Evolutionary conservation across 225 moss, liverwort and hornwort genomes (phyloP).

Genomic region (Antitrichia curtipendula): DNA sequence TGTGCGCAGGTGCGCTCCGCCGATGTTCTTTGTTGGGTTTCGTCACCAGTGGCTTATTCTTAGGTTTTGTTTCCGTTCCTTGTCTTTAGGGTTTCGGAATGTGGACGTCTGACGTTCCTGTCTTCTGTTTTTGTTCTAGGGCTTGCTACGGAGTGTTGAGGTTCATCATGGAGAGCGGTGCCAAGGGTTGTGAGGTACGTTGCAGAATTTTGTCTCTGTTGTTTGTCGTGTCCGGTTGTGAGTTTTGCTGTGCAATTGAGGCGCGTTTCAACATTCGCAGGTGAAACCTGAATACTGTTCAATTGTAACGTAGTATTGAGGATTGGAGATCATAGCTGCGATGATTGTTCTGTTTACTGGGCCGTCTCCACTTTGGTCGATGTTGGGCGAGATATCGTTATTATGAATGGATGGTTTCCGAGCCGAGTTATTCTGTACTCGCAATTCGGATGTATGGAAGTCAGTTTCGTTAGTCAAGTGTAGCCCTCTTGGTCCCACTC

Average conservation of each 20-base stretch:
- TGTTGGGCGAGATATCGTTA: too few species aligned
- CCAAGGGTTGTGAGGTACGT: slow-evolving; percentile 38
- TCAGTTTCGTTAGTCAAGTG: too few species aligned
- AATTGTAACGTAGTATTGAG: neutral
- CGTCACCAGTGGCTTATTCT: neutral
- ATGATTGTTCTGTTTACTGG: neutral
- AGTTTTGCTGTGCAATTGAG: too few species aligned
- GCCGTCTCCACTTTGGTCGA: too few species aligned
- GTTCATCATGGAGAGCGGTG: slow-evolving; percentile 43
- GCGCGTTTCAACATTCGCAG: too few species aligned
- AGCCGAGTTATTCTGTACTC: neutral
- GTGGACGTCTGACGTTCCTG: neutral
- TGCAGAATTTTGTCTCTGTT: neutral
- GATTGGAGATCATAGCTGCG: neutral
- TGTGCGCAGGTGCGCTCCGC: slow-evolving; percentile 45
- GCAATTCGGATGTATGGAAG: neutral
- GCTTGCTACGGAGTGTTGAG: slow-evolving; percentile 39
- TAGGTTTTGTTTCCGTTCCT: neutral
- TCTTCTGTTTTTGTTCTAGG: neutral
- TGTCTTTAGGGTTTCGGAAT: neutral
- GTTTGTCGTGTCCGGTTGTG: too few species aligned
- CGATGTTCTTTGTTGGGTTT: neutral
- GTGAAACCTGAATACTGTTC: neutral
- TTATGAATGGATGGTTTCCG: neutral
- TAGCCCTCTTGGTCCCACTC: too few species aligned